These are phyloP conservation scores for Guillardia theta DNA, from an alignment of 78 protist species.

Conservation along the genomic window DNA sequence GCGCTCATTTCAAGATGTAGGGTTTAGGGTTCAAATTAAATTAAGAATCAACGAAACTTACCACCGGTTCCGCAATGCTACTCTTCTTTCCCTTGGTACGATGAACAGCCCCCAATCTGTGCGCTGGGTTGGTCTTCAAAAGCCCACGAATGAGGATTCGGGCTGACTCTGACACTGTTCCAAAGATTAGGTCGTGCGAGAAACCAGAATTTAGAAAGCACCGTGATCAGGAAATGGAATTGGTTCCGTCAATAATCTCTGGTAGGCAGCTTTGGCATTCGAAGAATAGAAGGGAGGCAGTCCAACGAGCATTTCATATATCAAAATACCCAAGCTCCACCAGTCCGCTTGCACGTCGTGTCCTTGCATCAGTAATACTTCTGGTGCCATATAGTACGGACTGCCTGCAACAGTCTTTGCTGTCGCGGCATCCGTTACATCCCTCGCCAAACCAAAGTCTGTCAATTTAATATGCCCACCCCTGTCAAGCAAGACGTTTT, in stretches of 20 bases:
- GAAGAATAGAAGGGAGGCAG: not conserved
- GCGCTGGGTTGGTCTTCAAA: not conserved
- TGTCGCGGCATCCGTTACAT: not conserved
- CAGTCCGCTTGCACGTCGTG: conserved; percentile 23
- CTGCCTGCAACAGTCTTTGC: conserved; percentile 44
- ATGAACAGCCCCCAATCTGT: not conserved
- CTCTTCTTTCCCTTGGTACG: not conserved
- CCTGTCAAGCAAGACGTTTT: not conserved
- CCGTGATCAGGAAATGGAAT: not conserved
- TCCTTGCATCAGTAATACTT: conserved; percentile 47
- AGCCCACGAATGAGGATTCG: not conserved
- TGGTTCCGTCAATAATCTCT: not conserved
- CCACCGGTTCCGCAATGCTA: no score
- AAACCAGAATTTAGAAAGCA: no score
- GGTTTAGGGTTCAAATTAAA: no score
- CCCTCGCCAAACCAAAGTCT: conserved; percentile 9
- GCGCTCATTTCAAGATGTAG: no score
- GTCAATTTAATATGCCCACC: conserved; percentile 4
- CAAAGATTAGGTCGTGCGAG: no score
- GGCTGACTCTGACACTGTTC: not conserved
- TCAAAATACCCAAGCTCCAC: conserved; percentile 34
- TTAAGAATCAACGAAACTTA: no score
- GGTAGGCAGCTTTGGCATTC: conserved; percentile 7
- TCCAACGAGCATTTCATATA: conserved; percentile 32
- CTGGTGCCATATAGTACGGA: conserved; percentile 95